phyloP scores from a whole-genome alignment of 495 filamentous ascomycete species.

The Hypoxylon fuscum region DNA sequence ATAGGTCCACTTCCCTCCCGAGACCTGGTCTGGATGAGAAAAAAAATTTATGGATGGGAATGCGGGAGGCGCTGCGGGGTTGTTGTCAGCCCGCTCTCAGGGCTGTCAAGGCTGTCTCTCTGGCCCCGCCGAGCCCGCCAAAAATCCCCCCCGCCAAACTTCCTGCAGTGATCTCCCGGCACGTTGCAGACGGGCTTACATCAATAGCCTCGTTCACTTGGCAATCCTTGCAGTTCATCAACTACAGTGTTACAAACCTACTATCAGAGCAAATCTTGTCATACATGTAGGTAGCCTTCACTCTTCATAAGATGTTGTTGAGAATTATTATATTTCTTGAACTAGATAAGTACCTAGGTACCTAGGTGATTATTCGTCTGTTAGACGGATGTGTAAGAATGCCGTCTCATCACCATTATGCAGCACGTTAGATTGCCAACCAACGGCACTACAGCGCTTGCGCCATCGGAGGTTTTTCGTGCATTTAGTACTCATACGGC shows the following conservation, averaged over 20 bases:
- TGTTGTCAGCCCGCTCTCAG: background rate
- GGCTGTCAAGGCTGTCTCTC: background rate
- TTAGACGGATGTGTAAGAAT: too few species aligned
- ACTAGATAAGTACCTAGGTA: too few species aligned
- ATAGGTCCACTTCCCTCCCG: constrained; percentile 30
- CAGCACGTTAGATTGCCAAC: background rate
- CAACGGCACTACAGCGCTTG: background rate
- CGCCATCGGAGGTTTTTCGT: constrained; percentile 29
- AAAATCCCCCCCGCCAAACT: constrained; percentile 13
- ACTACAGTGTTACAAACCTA: too few species aligned
- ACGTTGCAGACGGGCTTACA: constrained; percentile 34
- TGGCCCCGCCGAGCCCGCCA: background rate
- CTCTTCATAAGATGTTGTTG: too few species aligned
- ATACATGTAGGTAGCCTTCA: too few species aligned
- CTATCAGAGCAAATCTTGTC: too few species aligned
- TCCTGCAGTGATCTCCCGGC: constrained; percentile 35
- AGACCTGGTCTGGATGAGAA: background rate
- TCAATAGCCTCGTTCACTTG: constrained; percentile 21
- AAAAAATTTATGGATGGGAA: constrained; percentile 9
- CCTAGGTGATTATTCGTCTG: too few species aligned
- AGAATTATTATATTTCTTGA: too few species aligned
- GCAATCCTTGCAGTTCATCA: constrained; percentile 13
- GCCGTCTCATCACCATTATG: background rate
- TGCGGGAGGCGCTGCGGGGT: constrained; percentile 30
- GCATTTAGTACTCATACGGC: constrained; percentile 19